Conservation (phyloP, 2,329 filamentous ascomycete genomes). For the Cercospora sojina region DNA sequence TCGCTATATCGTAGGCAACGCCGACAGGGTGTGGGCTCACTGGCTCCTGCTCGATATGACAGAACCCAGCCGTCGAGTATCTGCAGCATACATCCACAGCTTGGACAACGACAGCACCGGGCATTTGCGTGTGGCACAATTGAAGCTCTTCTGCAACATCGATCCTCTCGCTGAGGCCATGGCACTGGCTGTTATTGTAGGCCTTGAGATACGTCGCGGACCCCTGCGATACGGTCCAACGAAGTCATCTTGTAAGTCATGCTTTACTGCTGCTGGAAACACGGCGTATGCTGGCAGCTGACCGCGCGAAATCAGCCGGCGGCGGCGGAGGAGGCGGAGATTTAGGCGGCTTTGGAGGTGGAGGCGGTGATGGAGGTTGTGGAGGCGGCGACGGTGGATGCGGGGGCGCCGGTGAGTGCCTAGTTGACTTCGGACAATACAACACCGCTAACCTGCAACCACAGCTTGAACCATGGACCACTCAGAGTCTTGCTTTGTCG, state of each 20-base stretch:
- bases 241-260: background rate
- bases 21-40: background rate
- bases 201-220: background rate
- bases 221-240: background rate
- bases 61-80: background rate
- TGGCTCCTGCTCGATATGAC: background rate
- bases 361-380: background rate
- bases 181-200: conserved; percentile 5
- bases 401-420: background rate
- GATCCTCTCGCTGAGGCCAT: background rate
- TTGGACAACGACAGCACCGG: background rate
- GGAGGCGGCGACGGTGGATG: background rate
- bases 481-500: conserved; percentile 25
- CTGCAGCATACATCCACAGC: background rate
- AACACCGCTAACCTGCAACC: background rate
- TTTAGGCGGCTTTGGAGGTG: background rate
- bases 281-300: background rate
- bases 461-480: background rate
- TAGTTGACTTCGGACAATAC: background rate
- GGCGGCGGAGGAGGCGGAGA: background rate
- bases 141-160: conserved; percentile 1
- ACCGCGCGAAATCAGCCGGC: background rate
- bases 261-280: background rate
- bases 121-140: background rate
- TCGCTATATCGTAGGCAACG: conserved; percentile 3